phyloP scores from a whole-genome alignment of 2,329 filamentous ascomycete species.

The Periconia sp. region DNA sequence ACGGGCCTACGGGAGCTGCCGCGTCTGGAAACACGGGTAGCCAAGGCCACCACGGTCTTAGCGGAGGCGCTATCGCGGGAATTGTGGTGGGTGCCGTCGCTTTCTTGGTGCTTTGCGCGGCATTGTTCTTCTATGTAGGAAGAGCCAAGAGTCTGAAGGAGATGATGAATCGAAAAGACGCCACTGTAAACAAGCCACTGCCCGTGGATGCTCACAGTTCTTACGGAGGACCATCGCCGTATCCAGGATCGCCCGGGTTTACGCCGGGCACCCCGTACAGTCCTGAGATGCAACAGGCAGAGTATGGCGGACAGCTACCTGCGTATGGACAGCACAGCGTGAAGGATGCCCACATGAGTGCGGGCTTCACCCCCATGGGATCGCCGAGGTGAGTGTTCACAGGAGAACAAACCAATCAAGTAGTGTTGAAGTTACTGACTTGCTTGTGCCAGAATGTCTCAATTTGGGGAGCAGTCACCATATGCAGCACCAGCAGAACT shows the following conservation, averaged over 20 bases:
- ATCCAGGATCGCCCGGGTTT: conserved; percentile 5
- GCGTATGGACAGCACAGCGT: conserved; percentile 28
- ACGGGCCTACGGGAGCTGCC: conserved; percentile 12
- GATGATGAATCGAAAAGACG: conserved; percentile 19
- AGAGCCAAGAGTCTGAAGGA: conserved; percentile 39
- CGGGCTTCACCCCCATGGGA: conserved; percentile 20
- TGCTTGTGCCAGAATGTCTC: conserved; percentile 16
- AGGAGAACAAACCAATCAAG: neutral
- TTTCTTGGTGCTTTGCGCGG: conserved; percentile 61
- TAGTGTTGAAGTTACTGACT: conserved; percentile 4
- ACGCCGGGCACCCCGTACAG: conserved; percentile 3
- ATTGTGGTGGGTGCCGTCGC: conserved; percentile 66
- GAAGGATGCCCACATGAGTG: conserved; percentile 23
- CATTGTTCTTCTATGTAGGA: conserved; percentile 67
- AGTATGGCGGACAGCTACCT: conserved; percentile 17
- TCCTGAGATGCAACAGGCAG: conserved; percentile 10
- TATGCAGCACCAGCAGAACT: conserved; percentile 17
- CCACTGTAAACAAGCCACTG: conserved; percentile 7
- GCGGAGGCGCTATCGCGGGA: conserved; percentile 46
- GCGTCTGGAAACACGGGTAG: conserved; percentile 3
- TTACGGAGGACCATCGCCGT: neutral
- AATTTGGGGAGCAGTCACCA: conserved; percentile 21
- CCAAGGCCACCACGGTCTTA: conserved; percentile 22
- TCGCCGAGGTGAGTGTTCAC: conserved; percentile 25
- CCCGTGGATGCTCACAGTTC: neutral